A percentile compares a stretch with the other conserved stretches of the same genome.
Evolutionary conservation across 805 yeast species (phyloP).

Genomic region (Monosporozyma aerobia): DNA sequence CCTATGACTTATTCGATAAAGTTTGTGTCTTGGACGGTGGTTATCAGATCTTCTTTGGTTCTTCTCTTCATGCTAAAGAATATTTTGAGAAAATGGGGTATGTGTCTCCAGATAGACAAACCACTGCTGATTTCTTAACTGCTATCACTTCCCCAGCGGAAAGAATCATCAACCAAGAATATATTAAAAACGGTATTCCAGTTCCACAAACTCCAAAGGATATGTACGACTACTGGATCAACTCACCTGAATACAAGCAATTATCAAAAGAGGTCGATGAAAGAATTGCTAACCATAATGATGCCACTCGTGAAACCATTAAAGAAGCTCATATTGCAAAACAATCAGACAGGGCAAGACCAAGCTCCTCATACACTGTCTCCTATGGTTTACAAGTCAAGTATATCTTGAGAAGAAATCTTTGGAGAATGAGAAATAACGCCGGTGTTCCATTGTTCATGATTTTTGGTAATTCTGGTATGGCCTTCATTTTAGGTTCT

Average conservation of each 20-base stretch:
- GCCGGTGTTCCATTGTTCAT: constrained; percentile 38
- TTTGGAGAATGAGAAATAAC: constrained; percentile 42
- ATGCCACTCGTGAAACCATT: constrained; percentile 12
- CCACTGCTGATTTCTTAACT: constrained; percentile 67
- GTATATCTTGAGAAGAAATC: constrained; percentile 38
- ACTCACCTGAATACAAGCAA: constrained; percentile 36
- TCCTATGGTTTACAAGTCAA: constrained; percentile 45
- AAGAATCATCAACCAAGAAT: constrained; percentile 32
- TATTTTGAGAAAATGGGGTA: constrained; percentile 64
- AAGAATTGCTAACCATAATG: constrained; percentile 28
- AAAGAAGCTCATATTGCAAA: constrained; percentile 40
- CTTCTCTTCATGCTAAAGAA: constrained; percentile 40
- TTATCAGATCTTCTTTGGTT: constrained; percentile 56
- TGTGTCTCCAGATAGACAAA: constrained; percentile 53
- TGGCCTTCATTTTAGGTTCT: constrained; percentile 50
- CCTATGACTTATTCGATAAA: constrained; percentile 55
- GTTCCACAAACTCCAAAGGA: constrained; percentile 59
- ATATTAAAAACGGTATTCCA: constrained; percentile 35
- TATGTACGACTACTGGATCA: constrained; percentile 50
- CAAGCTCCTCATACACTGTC: constrained; percentile 43
- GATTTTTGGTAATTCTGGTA: constrained; percentile 38
- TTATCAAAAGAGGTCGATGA: constrained; percentile 39
- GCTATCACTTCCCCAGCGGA: constrained; percentile 62
- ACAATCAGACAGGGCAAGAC: constrained; percentile 41
- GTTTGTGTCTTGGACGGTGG: constrained; percentile 54